A percentile compares a stretch with the other conserved stretches of the same genome.
Evolutionary conservation across 129 eudicot genomes (phyloP).

Genomic region (Artemisia tridentata): DNA sequence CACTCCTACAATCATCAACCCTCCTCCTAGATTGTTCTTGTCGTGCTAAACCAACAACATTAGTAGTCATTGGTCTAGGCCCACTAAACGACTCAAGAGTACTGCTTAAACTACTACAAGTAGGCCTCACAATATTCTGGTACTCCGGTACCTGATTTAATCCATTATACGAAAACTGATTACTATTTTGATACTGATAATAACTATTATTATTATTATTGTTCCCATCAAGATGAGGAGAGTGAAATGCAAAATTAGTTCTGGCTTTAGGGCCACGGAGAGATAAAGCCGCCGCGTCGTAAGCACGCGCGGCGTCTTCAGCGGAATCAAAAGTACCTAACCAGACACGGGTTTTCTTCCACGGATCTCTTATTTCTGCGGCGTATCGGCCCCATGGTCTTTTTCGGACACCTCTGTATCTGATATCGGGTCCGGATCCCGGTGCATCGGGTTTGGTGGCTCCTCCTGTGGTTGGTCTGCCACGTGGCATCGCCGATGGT

Average conservation of each 20-base stretch:
- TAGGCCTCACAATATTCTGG: constrained; percentile 34
- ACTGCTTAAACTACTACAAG: constrained; percentile 75
- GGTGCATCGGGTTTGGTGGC: neutral
- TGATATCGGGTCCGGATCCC: constrained; percentile 23
- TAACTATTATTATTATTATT: neutral
- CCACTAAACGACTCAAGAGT: constrained; percentile 85
- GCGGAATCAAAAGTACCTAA: constrained; percentile 45
- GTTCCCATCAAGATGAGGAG: too few relatives aligned
- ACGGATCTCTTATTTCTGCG: constrained; percentile 46
- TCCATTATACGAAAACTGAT: too few relatives aligned
- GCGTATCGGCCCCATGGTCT: constrained; percentile 46
- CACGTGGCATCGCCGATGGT: too few relatives aligned
- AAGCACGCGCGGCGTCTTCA: constrained; percentile 42
- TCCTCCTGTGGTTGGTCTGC: constrained; percentile 1
- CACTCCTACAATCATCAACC: constrained; percentile 65
- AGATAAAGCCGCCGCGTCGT: constrained; percentile 38
- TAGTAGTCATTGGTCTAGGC: constrained; percentile 39
- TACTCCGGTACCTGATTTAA: too few relatives aligned
- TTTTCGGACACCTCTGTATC: constrained; percentile 27
- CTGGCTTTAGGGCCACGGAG: constrained; percentile 40
- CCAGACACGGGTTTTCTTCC: constrained; percentile 41
- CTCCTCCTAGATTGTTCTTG: too few relatives aligned
- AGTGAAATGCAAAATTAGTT: constrained; percentile 35
- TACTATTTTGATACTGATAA: constrained; percentile 14
- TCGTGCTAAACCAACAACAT: neutral